phyloP scores from a whole-genome alignment of 768 basidiomycete genomes.

The Tylopilus felleus region DNA sequence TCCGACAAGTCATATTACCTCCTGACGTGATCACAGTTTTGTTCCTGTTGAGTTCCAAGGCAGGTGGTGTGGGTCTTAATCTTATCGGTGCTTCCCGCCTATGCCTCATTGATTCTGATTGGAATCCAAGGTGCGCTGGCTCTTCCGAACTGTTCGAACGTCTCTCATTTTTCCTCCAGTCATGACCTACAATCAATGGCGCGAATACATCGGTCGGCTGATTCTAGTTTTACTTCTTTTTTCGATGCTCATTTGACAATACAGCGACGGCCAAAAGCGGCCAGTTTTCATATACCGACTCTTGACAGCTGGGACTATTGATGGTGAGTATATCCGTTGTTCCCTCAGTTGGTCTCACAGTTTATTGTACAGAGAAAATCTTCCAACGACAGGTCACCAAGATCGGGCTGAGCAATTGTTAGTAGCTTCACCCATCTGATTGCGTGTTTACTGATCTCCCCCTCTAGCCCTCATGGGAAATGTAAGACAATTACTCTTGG shows the following conservation, averaged over 20 bases:
- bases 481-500: conserved; percentile 33
- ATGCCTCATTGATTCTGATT: conserved; percentile 85
- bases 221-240: neutral
- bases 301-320: conserved; percentile 84
- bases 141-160: neutral
- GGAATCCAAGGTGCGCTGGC: conserved; percentile 76
- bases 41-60: conserved; percentile 92
- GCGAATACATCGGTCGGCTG: conserved; percentile 78
- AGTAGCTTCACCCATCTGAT: conserved; percentile 29
- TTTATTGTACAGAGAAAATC: conserved; percentile 65
- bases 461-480: conserved; percentile 66
- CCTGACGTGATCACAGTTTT: conserved; percentile 52
- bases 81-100: conserved; percentile 87
- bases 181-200: conserved; percentile 98
- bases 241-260: conserved; percentile 10
- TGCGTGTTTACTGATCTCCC: conserved; percentile 8
- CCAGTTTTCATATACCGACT: conserved; percentile 89
- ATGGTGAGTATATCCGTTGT: conserved; percentile 47
- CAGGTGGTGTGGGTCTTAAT: conserved; percentile 93
- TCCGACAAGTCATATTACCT: neutral
- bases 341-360: neutral
- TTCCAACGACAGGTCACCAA: conserved; percentile 95
- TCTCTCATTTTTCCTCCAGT: conserved; percentile 34
- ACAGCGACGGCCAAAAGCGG: conserved; percentile 89
- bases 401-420: conserved; percentile 83